Conservation (phyloP, 495 filamentous ascomycete species). For the Evernia prunastri region DNA sequence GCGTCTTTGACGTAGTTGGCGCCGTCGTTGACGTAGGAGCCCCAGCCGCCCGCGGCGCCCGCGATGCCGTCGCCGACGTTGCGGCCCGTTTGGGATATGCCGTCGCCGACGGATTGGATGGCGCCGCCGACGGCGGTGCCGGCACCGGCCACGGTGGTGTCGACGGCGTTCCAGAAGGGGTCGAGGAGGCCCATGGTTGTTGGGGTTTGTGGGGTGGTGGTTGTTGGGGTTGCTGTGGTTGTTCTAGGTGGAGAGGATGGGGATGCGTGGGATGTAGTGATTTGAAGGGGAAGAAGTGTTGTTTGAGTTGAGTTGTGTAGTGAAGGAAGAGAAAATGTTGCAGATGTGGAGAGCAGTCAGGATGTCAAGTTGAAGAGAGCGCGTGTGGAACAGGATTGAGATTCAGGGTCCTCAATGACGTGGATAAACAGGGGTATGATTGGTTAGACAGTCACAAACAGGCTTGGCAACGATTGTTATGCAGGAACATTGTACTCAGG, state of each 20-base stretch:
- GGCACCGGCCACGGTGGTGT: slow-evolving; percentile 23
- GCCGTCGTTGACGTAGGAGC: slow-evolving; percentile 38
- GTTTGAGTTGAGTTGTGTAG: background rate
- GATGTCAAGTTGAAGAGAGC: background rate
- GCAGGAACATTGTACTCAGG: background rate
- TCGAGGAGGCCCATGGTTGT: slow-evolving; percentile 24
- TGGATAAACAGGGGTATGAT: slow-evolving; percentile 4
- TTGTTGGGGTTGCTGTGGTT: background rate
- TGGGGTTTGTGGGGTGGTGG: background rate
- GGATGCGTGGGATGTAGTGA: background rate
- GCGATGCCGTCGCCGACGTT: slow-evolving; percentile 37
- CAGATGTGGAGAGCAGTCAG: background rate
- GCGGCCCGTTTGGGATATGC: slow-evolving; percentile 27
- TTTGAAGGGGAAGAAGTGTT: background rate
- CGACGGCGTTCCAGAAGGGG: slow-evolving; percentile 24
- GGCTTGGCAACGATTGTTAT: background rate
- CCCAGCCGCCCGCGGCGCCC: slow-evolving; percentile 35
- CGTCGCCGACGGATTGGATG: slow-evolving; percentile 27
- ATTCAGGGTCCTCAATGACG: slow-evolving; percentile 10
- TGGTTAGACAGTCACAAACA: background rate
- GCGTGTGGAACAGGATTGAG: slow-evolving; percentile 14
- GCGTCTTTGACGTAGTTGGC: slow-evolving; percentile 44
- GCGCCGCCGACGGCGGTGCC: slow-evolving; percentile 26
- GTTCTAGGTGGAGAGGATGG: background rate
- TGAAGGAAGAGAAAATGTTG: background rate